phyloP scores from a whole-genome alignment of 2,329 filamentous ascomycete species.

The Colletotrichum australisinense region DNA sequence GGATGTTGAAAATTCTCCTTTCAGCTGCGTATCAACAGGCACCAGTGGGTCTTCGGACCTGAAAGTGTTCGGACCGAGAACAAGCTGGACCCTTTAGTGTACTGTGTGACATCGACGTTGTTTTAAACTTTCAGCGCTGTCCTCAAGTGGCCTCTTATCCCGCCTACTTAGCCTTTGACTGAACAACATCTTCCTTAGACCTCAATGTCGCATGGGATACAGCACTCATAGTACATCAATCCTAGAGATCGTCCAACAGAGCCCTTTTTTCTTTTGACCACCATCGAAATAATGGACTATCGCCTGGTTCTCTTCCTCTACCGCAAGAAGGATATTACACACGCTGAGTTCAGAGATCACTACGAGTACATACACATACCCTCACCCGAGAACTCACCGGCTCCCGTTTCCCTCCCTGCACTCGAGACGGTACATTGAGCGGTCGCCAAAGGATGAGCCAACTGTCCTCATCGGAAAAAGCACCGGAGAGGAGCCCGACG shows the following conservation, averaged over 20 bases:
- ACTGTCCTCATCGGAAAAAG: constrained; percentile 37
- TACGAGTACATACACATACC: constrained; percentile 41
- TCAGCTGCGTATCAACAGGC: background rate
- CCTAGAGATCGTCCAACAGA: background rate
- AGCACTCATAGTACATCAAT: background rate
- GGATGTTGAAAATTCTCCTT: background rate
- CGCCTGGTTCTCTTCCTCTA: constrained; percentile 36
- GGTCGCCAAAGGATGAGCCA: constrained; percentile 19
- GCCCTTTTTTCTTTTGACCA: background rate
- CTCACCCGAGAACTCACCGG: constrained; percentile 39
- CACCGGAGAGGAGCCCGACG: constrained; percentile 37
- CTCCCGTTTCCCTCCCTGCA: constrained; percentile 37
- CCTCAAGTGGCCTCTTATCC: background rate
- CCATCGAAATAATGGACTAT: constrained; percentile 4
- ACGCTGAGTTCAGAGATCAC: constrained; percentile 39
- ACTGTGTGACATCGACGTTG: background rate
- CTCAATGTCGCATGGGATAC: background rate
- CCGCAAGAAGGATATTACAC: constrained; percentile 38
- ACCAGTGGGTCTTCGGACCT: background rate
- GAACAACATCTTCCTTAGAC: background rate
- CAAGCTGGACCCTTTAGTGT: background rate
- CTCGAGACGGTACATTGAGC: constrained; percentile 38
- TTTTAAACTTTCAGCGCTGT: background rate
- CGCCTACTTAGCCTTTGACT: background rate
- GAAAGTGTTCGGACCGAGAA: background rate